Evolutionary conservation across 169 alveolate genomes (phyloP), one percentile per base, ranked within the genome.

Genomic region (Plasmodium gonderi): DNA sequence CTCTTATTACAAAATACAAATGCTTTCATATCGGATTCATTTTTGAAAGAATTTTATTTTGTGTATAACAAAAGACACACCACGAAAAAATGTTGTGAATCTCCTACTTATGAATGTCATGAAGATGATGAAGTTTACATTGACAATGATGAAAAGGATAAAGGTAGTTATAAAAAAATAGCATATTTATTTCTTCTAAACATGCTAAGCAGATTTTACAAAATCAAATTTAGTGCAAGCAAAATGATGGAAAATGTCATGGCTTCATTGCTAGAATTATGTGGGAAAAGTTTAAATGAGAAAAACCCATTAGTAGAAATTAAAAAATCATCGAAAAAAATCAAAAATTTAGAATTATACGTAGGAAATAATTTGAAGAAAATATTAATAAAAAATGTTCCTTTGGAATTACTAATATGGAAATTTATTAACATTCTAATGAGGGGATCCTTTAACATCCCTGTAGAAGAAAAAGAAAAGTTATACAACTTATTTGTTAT

Each of bases 361-460:
- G 23, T 90, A 44, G 76, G 80, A 20, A 65, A 31, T n/a, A 72
- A 45, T 65, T 45, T 74, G 23, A 90, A 90, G 2, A 79, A 78
- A 42, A 23, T 90, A 67, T 12, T 69, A 31, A 69, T 90, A 20
- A 90, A 90, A 65, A 90, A 90, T 78, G 94, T 90, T 2, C 94
- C 94, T 20, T 42, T 64, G 26, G 40, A 47, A 6, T 17, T 90
- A 68, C 29, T 90, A 26, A 51, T 90, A 38, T 90, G 94, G 94
- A 76, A 77, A 78, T 79, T 90, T 78, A 49, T 90, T n/a, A 90
- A 90, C 44, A 77, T 67, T 5, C 33, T 90, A 36, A 77, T 90
- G 90, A 76, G 54, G 29, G 94, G 91, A 33, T 78, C 94, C 17
- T 90, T 90, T 38, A 90, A 90, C 74, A 36, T 90, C 26, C 82